Evolutionary conservation across 768 basidiomycete species (phyloP).

Genomic region (Mycena albidolilacea): DNA sequence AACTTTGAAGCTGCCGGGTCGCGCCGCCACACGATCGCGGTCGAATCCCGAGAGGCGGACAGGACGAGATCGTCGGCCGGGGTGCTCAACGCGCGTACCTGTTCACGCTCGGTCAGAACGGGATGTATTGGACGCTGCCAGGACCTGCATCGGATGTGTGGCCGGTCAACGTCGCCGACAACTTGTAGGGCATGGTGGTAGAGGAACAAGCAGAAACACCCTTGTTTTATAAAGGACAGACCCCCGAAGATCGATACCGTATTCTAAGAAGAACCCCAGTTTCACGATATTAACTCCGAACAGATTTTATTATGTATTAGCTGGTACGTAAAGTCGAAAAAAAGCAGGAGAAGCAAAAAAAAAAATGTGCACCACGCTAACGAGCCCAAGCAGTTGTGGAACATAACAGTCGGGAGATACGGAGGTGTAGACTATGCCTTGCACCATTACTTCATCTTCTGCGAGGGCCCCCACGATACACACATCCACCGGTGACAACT

Average conservation of each 20-base stretch:
- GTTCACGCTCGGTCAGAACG: conserved; percentile 42
- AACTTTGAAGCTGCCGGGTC: conserved; percentile 65
- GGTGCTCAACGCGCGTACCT: conserved; percentile 89
- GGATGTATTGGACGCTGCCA: conserved; percentile 29
- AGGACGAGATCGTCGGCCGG: conserved; percentile 85
- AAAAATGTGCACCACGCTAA: conserved; percentile 87
- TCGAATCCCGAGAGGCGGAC: conserved; percentile 93
- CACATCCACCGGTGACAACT: conserved; percentile 54
- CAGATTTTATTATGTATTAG: conserved; percentile 30
- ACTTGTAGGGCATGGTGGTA: conserved; percentile 75
- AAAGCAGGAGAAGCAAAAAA: conserved; percentile 44
- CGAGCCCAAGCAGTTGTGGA: conserved; percentile 79
- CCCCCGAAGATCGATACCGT: conserved; percentile 30
- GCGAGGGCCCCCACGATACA: conserved; percentile 75
- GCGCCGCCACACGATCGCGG: conserved; percentile 89
- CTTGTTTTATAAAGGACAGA: conserved; percentile 30
- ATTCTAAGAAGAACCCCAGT: conserved; percentile 26
- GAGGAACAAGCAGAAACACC: conserved; percentile 23
- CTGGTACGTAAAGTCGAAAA: conserved; percentile 9
- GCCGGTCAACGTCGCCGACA: conserved; percentile 78
- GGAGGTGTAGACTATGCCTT: conserved; percentile 90
- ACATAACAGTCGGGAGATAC: conserved; percentile 83
- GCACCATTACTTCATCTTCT: conserved; percentile 93
- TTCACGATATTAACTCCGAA: conserved; percentile 31
- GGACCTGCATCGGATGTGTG: conserved; percentile 83